Evolutionary conservation across 1,139 yeast genomes (phyloP).

Genomic region (Debaryomyces subglobosus): DNA sequence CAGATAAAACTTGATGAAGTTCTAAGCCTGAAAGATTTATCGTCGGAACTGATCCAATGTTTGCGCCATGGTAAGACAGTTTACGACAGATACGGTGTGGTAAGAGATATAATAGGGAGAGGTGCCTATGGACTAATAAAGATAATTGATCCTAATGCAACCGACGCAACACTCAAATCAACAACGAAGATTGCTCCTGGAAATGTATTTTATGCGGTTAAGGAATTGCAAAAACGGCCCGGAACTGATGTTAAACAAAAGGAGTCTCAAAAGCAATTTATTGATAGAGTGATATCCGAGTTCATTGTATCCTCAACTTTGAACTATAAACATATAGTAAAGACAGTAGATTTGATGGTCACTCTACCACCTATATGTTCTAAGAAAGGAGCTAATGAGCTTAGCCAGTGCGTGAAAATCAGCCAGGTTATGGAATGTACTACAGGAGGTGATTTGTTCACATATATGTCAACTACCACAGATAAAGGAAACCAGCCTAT

Average conservation of each 20-base stretch:
- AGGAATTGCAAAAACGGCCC: slow-evolving; percentile 51
- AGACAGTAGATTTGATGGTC: slow-evolving; percentile 67
- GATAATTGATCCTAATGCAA: slow-evolving; percentile 58
- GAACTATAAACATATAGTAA: slow-evolving; percentile 69
- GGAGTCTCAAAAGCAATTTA: slow-evolving; percentile 60
- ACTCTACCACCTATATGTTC: slow-evolving; percentile 22
- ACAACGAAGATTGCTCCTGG: slow-evolving; percentile 18
- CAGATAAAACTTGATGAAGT: slow-evolving; percentile 42
- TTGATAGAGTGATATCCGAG: slow-evolving; percentile 73
- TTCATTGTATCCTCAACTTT: slow-evolving; percentile 74
- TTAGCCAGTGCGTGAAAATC: slow-evolving; percentile 45
- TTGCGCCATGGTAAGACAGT: slow-evolving; percentile 31
- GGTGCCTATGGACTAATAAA: slow-evolving; percentile 89
- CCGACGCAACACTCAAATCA: slow-evolving; percentile 10
- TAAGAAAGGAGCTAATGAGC: not conserved
- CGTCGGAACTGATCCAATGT: slow-evolving; percentile 19
- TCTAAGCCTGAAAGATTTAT: slow-evolving; percentile 23
- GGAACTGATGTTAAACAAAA: slow-evolving; percentile 42
- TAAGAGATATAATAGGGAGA: slow-evolving; percentile 79
- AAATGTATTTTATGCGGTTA: slow-evolving; percentile 69
- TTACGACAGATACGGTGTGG: slow-evolving; percentile 71
- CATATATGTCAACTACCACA: slow-evolving; percentile 29
- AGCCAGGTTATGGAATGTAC: slow-evolving; percentile 81
- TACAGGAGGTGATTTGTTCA: slow-evolving; percentile 70
- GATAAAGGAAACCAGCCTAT: slow-evolving; percentile 19